A percentile compares a stretch with the other conserved stretches of the same genome.
phyloP scores from a whole-genome alignment of 768 basidiomycete genomes.

The Tylopilus balloui region DNA sequence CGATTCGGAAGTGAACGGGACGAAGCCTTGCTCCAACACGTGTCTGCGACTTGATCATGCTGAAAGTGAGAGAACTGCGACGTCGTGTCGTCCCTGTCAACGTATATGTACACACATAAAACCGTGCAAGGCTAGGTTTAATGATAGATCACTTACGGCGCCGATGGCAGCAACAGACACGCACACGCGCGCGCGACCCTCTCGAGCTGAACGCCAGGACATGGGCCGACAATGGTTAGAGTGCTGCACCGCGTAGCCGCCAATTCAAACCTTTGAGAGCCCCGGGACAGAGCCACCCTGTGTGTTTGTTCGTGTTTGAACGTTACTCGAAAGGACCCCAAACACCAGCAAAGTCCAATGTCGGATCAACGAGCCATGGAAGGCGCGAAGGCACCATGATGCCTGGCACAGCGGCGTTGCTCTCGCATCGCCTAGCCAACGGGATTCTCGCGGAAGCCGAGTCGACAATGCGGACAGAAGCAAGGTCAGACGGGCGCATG shows the following conservation, averaged over 20 bases:
- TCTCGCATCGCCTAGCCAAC: background rate
- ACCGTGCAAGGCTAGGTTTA: constrained; percentile 7
- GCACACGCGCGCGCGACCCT: too few relatives aligned
- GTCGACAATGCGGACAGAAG: background rate
- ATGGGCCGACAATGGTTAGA: background rate
- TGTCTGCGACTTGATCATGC: constrained; percentile 6
- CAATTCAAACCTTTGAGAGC: background rate
- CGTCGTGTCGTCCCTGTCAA: background rate
- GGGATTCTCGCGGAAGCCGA: constrained; percentile 10
- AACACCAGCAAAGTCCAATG: background rate
- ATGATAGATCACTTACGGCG: background rate
- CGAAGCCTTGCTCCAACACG: constrained; percentile 7
- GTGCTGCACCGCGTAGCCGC: background rate
- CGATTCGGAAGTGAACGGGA: constrained; percentile 17
- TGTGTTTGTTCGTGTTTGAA: constrained; percentile 8
- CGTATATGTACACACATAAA: background rate
- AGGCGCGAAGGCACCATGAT: background rate
- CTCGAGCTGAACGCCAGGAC: too few relatives aligned
- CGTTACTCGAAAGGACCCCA: constrained; percentile 2
- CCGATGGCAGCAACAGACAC: too few relatives aligned
- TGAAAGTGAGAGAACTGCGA: background rate
- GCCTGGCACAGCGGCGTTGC: background rate
- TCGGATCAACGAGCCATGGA: background rate
- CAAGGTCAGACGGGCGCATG: background rate
- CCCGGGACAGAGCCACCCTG: too few relatives aligned